Base-by-base conservation (phyloP, 495 filamentous ascomycete species). In the Monascus purpureus region DNA sequence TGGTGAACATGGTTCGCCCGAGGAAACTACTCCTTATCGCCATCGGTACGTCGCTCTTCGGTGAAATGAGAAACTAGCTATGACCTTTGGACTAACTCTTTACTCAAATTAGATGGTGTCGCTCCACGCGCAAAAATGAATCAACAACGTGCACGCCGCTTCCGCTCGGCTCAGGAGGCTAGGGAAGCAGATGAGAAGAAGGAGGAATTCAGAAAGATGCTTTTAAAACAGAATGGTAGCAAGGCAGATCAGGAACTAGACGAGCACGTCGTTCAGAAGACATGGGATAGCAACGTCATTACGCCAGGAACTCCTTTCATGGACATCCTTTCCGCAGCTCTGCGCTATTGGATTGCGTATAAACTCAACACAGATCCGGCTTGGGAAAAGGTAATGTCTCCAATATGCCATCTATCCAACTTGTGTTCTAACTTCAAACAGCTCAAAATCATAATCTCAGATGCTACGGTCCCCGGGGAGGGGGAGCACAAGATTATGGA, bases 401-500 rank as follows among this genome's bases (percentile, higher is more conserved):
- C 16, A 2, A 38, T 3, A 16, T 9, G 11, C 12, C 12, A 15
- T 25, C 37, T 13, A 13, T 29, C 14, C 25, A 24, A 13, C 11
- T 28, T 16, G 15, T 19, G 33, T 28, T 15, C 50, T 67, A 33
- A 59, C 35, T 11, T 31, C 22, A 5, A n/a, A 18, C 30, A 76
- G 69, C 41, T 94, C 50, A 96, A 96, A 72, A 75, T 96, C 47
- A 85, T 99, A 48, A 94, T 99, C 44, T 96, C 90, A 5, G 90
- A 99, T 63, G 86, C 90, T 24, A 93, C 86, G 0, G 90, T 99
- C 13, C 90, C 90, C 23, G 90, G 90, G 43, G 90, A 99, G 57
- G 90, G 90, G 50, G 90, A 99, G 53, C 90, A 99, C 56, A 99
- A 99, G 62, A 95, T 99, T 41, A 99, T 99, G 90, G 74, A 93